Evolutionary conservation across 495 filamentous ascomycete genomes (phyloP).

Genomic region (Parachaetomium inaequale): DNA sequence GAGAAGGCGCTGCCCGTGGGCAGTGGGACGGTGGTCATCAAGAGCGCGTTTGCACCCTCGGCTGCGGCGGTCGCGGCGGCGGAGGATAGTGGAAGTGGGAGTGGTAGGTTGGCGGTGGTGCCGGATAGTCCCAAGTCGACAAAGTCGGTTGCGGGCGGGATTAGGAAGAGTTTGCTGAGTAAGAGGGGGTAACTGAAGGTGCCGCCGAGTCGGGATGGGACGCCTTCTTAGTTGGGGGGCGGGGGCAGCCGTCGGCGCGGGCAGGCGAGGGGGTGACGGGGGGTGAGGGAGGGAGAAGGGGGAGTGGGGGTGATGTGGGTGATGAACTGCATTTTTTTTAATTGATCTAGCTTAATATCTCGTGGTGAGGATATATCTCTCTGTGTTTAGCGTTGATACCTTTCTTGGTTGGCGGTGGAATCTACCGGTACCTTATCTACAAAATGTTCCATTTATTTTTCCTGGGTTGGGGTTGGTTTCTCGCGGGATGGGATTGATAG

Average conservation of each 20-base stretch:
- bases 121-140: conserved; percentile 54
- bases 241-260: neutral
- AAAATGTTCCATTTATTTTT: neutral
- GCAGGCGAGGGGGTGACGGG: too few relatives aligned
- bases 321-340: neutral
- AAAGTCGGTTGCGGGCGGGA: conserved; percentile 33
- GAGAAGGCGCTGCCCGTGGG: conserved; percentile 75
- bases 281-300: neutral
- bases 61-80: conserved; percentile 6
- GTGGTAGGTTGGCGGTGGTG: conserved; percentile 30
- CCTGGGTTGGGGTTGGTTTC: neutral
- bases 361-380: neutral
- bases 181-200: conserved; percentile 46
- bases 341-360: neutral
- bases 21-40: conserved; percentile 61
- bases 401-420: neutral
- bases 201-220: conserved; percentile 12
- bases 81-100: neutral
- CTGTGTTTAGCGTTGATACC: neutral
- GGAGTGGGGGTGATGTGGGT: neutral
- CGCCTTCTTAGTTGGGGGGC: conserved; percentile 7
- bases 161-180: conserved; percentile 47
- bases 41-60: conserved; percentile 55
- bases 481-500: neutral
- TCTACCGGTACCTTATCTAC: neutral